These are phyloP conservation scores for Olyra latifolia DNA, from an alignment of 176 grass and related monocot genomes.

Conservation along the genomic window DNA sequence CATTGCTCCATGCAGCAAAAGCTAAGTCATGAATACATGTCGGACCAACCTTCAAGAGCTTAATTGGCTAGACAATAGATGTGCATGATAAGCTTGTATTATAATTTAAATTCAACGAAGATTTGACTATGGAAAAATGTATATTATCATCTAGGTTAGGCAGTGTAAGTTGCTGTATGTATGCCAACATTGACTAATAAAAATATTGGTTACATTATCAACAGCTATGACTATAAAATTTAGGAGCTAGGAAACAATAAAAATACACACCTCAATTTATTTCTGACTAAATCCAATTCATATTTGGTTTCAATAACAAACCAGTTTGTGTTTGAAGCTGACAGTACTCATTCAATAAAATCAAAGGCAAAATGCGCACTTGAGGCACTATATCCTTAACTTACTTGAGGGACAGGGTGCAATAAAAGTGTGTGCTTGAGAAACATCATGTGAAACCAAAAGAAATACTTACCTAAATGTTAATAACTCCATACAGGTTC, in stretches of 20 bases:
- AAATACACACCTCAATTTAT: neutral
- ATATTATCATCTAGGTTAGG: neutral
- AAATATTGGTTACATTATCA: neutral
- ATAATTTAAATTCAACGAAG: neutral
- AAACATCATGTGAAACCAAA: conserved; percentile 1
- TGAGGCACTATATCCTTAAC: neutral
- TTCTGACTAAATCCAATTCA: neutral
- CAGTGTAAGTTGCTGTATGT: neutral
- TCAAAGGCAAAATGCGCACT: neutral
- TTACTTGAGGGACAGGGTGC: neutral
- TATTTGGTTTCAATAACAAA: neutral
- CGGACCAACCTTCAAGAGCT: neutral
- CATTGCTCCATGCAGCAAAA: neutral
- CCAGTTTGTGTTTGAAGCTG: neutral
- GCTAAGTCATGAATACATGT: neutral
- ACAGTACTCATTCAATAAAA: neutral
- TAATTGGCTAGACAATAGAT: neutral
- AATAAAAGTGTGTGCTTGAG: neutral
- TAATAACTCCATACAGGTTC: neutral
- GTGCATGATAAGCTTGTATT: neutral
- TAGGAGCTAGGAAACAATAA: neutral
- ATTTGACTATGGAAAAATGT: neutral
- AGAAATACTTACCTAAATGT: neutral
- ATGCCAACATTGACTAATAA: neutral
- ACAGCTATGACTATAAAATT: neutral